Percentiles rank a stretch among this genome's conserved stretches.
Conservation (phyloP, 106 monocot genomes). For the Gastrodia elata region DNA sequence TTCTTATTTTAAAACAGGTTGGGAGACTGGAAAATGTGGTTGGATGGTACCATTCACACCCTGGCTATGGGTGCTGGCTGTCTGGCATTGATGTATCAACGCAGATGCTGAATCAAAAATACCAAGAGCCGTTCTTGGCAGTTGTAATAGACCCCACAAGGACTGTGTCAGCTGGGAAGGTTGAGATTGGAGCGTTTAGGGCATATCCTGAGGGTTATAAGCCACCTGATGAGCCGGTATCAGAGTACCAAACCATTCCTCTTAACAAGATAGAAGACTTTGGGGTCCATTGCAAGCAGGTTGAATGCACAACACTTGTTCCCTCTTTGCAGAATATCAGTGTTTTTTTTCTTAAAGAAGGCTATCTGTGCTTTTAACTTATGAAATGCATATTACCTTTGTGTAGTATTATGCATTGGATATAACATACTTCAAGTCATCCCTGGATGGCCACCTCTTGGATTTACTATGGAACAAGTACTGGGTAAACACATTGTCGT, state of each 20-base stretch:
- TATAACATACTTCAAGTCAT: slow-evolving; percentile 97
- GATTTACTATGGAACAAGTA: slow-evolving; percentile 99
- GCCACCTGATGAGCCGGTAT: slow-evolving; percentile 90
- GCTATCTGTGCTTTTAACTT: not conserved
- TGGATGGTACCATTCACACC: slow-evolving; percentile 98
- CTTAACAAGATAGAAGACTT: slow-evolving; percentile 99
- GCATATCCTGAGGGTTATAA: slow-evolving; percentile 90
- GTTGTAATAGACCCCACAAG: slow-evolving; percentile 94
- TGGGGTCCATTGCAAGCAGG: slow-evolving; percentile 98
- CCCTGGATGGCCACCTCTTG: slow-evolving; percentile 82
- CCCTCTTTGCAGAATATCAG: not conserved
- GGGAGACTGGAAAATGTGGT: slow-evolving; percentile 91
- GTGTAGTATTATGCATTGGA: slow-evolving; percentile 88
- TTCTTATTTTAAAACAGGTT: slow-evolving; percentile 30
- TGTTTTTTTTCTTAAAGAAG: too few relatives aligned
- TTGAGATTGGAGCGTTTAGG: slow-evolving; percentile 95
- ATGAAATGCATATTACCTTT: slow-evolving; percentile 9
- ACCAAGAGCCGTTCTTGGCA: slow-evolving; percentile 86
- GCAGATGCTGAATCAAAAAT: slow-evolving; percentile 95
- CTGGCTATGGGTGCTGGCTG: slow-evolving; percentile 96
- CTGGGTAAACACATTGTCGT: slow-evolving; percentile 97
- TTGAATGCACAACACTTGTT: slow-evolving; percentile 6
- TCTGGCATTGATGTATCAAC: slow-evolving; percentile 96
- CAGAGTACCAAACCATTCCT: slow-evolving; percentile 96
- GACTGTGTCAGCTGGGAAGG: slow-evolving; percentile 92